Percentiles rank a stretch among this genome's conserved stretches.
These are phyloP conservation scores for Calonectria ilicicola DNA, from an alignment of 2,329 filamentous ascomycete species.

Conservation along the genomic window DNA sequence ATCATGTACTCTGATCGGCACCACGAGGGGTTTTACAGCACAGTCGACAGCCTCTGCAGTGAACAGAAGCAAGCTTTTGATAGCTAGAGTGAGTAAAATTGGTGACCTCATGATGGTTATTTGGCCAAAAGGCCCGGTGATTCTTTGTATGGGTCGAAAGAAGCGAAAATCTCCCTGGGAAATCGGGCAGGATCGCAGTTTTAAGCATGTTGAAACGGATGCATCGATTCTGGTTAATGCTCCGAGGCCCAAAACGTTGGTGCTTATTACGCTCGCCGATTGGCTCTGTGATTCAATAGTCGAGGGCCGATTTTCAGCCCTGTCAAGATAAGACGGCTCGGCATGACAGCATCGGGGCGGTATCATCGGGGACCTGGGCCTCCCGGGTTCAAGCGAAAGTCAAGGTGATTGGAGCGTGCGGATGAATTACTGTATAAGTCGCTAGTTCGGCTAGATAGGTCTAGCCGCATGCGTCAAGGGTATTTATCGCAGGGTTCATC, in stretches of 20 bases:
- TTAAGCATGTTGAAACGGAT: not conserved
- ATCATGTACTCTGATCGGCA: not conserved
- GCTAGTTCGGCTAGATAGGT: not conserved
- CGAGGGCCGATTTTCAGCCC: not conserved
- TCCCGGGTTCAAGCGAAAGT: not conserved
- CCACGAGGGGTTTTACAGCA: constrained; percentile 2
- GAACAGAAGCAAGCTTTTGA: not conserved
- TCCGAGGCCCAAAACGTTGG: no score
- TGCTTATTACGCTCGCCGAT: not conserved
- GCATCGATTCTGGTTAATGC: not conserved
- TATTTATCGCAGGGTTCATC: not conserved
- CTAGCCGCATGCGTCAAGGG: not conserved
- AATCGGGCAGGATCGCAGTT: not conserved
- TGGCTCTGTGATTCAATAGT: not conserved
- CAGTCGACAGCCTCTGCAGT: not conserved
- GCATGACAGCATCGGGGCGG: not conserved
- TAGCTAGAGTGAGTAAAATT: not conserved
- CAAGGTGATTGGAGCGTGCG: not conserved
- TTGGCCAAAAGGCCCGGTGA: not conserved
- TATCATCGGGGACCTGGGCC: not conserved
- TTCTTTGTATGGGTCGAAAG: not conserved
- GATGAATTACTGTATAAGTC: not conserved
- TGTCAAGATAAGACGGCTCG: not conserved
- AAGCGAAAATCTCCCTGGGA: not conserved
- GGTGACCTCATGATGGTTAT: not conserved